These are phyloP conservation scores for Gnaphalium uliginosum DNA, from an alignment of 129 eudicot species.

Conservation along the genomic window DNA sequence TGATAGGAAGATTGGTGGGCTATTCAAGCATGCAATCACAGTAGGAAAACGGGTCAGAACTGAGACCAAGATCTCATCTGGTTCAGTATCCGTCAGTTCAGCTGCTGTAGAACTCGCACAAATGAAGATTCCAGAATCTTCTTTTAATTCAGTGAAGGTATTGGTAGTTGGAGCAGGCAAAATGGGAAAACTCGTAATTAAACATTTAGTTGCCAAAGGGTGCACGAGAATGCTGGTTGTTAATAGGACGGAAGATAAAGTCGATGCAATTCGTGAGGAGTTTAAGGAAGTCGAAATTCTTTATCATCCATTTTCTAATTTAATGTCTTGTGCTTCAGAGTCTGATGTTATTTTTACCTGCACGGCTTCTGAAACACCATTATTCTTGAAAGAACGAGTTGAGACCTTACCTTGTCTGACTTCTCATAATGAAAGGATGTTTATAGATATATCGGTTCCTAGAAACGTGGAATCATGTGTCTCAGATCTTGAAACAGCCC, in stretches of 20 bases:
- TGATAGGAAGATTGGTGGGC: conserved; percentile 67
- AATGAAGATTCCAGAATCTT: conserved; percentile 59
- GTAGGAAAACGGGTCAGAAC: conserved; percentile 82
- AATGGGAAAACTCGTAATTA: conserved; percentile 85
- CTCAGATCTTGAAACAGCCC: conserved; percentile 49
- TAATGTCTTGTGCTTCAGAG: conserved; percentile 54
- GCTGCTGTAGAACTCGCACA: conserved; percentile 91
- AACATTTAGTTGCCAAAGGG: conserved; percentile 84
- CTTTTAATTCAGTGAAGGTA: conserved; percentile 50
- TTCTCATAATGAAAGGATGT: conserved; percentile 50
- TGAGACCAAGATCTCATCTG: conserved; percentile 70
- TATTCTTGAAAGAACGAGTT: conserved; percentile 63
- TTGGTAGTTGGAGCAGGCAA: conserved; percentile 88
- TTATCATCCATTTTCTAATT: conserved; percentile 50
- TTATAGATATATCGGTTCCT: conserved; percentile 78
- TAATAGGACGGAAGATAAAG: conserved; percentile 75
- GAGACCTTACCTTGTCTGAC: conserved; percentile 40
- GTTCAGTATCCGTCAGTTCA: conserved; percentile 86
- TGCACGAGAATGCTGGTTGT: conserved; percentile 71
- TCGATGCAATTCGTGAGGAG: conserved; percentile 53
- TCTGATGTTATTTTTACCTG: conserved; percentile 76
- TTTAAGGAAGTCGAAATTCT: conserved; percentile 56
- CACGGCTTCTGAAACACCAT: conserved; percentile 65
- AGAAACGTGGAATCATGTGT: conserved; percentile 67
- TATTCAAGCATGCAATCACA: conserved; percentile 77